These are phyloP conservation scores for Ceratocystis smalleyi DNA, from an alignment of 2,329 filamentous ascomycete species.

Conservation along the genomic window DNA sequence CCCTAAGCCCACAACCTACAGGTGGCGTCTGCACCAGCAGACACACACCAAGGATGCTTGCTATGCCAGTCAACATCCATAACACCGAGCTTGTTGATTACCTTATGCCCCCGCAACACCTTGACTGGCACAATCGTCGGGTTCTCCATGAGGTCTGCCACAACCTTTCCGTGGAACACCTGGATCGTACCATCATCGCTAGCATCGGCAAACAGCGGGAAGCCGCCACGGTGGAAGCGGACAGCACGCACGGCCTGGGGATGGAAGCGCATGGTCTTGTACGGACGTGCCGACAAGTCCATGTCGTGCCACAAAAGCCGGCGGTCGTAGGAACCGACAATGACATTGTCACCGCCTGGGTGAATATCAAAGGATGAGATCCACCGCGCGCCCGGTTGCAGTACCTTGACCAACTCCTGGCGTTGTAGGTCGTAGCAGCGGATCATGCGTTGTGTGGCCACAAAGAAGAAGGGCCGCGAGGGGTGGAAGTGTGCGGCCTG, in stretches of 20 bases:
- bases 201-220: constrained; percentile 81
- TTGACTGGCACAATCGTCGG: constrained; percentile 93
- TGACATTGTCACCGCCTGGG: constrained; percentile 80
- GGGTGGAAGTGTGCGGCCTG: constrained; percentile 93
- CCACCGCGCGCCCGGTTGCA: constrained; percentile 84
- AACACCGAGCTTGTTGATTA: constrained; percentile 73
- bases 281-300: constrained; percentile 75
- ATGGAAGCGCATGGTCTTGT: constrained; percentile 95
- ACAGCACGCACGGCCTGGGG: constrained; percentile 79
- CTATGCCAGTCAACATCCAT: constrained; percentile 95
- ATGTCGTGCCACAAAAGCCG: constrained; percentile 93
- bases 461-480: constrained; percentile 80
- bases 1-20: constrained; percentile 69
- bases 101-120: constrained; percentile 77
- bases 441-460: constrained; percentile 86
- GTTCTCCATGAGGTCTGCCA: constrained; percentile 88
- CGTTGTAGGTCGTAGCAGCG: constrained; percentile 85
- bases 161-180: constrained; percentile 93
- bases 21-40: constrained; percentile 85
- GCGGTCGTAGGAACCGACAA: constrained; percentile 88
- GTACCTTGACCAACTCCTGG: constrained; percentile 80
- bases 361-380: constrained; percentile 91
- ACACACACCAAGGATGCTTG: constrained; percentile 82
- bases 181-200: constrained; percentile 90
- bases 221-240: constrained; percentile 62